phyloP scores from a whole-genome alignment of 345 rosid genomes.

The Eucalyptus cloeziana region DNA sequence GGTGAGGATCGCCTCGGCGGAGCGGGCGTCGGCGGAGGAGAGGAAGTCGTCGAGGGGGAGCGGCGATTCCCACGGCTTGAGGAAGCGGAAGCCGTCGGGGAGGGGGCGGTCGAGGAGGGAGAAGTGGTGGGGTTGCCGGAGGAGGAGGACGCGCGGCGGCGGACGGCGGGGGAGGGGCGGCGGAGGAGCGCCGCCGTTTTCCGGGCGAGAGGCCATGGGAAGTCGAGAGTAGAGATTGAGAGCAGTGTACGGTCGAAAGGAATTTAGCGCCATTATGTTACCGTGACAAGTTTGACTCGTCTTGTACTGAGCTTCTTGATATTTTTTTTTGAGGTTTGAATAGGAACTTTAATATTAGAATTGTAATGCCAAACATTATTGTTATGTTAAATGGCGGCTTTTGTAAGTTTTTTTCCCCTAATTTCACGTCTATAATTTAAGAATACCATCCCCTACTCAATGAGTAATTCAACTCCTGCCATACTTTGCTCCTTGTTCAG shows the following conservation, averaged over 20 bases:
- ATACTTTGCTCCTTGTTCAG: background rate
- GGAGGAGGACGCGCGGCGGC: conserved; percentile 4
- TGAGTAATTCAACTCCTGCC: background rate
- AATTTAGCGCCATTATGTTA: too few species aligned
- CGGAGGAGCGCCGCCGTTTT: background rate
- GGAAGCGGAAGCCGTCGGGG: conserved; percentile 1
- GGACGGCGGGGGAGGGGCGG: background rate
- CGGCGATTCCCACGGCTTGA: too few species aligned
- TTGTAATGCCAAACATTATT: too few species aligned
- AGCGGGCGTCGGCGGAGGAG: conserved; percentile 7
- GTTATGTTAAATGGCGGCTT: too few species aligned
- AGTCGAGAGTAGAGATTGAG: background rate
- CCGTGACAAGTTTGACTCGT: too few species aligned
- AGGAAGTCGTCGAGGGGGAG: conserved; percentile 10
- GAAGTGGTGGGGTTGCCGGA: background rate
- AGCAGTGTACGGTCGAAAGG: background rate
- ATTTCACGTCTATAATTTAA: too few species aligned
- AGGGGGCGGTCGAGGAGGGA: background rate
- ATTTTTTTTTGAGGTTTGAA: too few species aligned
- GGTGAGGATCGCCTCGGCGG: conserved; percentile 17
- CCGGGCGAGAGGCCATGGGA: background rate
- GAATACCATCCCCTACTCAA: background rate
- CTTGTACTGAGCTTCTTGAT: too few species aligned
- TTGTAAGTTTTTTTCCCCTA: too few species aligned
- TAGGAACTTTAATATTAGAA: too few species aligned